Conservation (phyloP, 2,329 filamentous ascomycete species). For the Diaporthe capsici region DNA sequence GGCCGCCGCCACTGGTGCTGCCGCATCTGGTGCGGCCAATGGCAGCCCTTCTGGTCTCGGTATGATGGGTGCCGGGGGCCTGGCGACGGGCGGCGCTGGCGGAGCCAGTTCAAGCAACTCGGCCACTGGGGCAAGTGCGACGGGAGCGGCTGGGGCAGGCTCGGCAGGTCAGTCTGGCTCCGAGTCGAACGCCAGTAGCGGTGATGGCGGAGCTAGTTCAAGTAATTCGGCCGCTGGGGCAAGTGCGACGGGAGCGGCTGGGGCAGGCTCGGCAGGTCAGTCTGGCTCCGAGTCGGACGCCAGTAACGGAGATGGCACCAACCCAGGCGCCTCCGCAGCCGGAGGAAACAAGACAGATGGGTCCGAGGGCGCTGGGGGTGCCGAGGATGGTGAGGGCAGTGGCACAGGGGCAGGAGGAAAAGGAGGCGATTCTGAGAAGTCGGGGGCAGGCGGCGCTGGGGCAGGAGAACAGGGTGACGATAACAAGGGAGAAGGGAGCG, state of each 20-base stretch:
- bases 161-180: background rate
- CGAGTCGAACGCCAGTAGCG: background rate
- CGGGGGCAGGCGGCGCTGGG: background rate
- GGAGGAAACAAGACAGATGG: background rate
- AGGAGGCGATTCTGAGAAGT: background rate
- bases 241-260: background rate
- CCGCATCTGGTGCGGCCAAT: background rate
- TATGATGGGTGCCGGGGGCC: background rate
- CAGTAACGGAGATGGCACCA: background rate
- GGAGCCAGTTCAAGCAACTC: too few species aligned
- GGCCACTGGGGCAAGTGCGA: background rate
- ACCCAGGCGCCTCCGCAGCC: background rate
- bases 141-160: background rate
- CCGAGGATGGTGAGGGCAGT: background rate
- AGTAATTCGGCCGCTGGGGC: background rate
- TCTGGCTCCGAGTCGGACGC: background rate
- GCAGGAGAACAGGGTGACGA: background rate
- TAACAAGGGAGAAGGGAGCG: background rate
- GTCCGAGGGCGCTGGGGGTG: background rate
- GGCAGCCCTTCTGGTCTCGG: conserved; percentile 7
- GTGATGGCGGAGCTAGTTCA: background rate
- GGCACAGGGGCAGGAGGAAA: background rate
- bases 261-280: background rate
- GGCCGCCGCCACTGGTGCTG: conserved; percentile 10
- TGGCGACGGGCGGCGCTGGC: background rate